Base-by-base conservation (phyloP, 176 grass and related monocot species). In the Paspalum notatum region DNA sequence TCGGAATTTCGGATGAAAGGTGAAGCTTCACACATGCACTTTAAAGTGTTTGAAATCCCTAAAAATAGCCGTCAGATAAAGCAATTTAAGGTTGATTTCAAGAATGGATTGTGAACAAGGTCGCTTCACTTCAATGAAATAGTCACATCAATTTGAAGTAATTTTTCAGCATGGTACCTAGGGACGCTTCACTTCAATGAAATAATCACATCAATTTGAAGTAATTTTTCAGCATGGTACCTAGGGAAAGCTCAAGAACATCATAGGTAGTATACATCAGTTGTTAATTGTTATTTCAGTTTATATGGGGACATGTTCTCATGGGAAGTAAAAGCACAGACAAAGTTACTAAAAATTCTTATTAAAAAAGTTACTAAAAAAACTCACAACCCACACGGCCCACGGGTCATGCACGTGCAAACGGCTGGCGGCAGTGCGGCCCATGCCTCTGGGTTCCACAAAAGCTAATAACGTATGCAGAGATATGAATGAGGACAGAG, bases 331-430 rank as follows among this genome's bases (percentile, higher is more conserved):
- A 77, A 45, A 39, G 6, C 60, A 82, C 40, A 59, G 14, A 18
- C 46, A 53, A 64, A 40, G 41, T 44, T 74, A 26, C 49, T 40
- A 20, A 53, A 61, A 12, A 37, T 9, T 73, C 5, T 9, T 55
- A 59, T 45, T n/a, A n/a, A n/a, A n/a, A 53, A 64, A 40, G 41
- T 44, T 74, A 26, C 49, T 40, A 20, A 53, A 61, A 12, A 37
- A 9, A 55, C 5, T 9, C 53, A 70, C 17, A 38, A 37, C 43
- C 20, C 41, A 12, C 42, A 66, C 7, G 6, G 68, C 37, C 52
- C 27, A 26, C 43, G 7, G 62, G 7, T 9, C 54, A 39, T 85
- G 42, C 76, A 84, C 52, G 42, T 54, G 86, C 69, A 75, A 68
- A 72, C 38, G 75, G 38, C 51, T 71, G 50, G n/a, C 48, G 44